These are phyloP conservation scores for Triticum dicoccoides DNA, from an alignment of 176 grass and related monocot genomes.

Conservation along the genomic window DNA sequence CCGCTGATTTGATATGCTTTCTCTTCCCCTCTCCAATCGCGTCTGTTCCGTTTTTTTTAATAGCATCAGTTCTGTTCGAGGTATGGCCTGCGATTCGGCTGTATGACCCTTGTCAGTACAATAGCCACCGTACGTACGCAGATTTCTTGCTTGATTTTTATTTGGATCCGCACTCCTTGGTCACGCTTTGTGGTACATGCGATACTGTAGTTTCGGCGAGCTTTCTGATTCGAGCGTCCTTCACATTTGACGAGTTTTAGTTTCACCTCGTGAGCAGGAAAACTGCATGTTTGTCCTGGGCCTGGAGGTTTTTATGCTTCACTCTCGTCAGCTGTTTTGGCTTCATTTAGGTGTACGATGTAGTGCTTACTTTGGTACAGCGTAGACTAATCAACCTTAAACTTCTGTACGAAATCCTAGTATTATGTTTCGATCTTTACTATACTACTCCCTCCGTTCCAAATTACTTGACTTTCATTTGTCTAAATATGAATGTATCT, in stretches of 20 bases:
- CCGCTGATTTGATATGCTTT: neutral
- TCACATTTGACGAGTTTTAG: neutral
- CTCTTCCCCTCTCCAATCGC: constrained; percentile 1
- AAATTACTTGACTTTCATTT: no score
- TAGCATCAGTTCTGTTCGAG: neutral
- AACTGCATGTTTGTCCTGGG: neutral
- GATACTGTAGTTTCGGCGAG: constrained; percentile 23
- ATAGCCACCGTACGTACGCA: neutral
- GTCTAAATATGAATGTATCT: no score
- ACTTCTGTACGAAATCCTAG: neutral
- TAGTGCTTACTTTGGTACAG: neutral
- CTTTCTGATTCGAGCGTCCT: neutral
- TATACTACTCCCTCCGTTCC: no score
- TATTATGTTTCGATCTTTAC: neutral
- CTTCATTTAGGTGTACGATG: neutral
- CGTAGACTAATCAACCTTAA: neutral
- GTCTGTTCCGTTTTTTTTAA: no score
- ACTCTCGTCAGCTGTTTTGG: neutral
- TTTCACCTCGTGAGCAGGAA: neutral
- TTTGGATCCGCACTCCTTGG: neutral
- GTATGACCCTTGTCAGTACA: constrained; percentile 19
- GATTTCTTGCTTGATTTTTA: neutral
- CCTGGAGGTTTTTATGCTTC: neutral
- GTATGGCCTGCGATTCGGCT: constrained; percentile 14
- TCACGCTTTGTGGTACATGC: constrained; percentile 30